phyloP scores from a whole-genome alignment of 257 asterid genomes.

The Solanum chaucha region DNA sequence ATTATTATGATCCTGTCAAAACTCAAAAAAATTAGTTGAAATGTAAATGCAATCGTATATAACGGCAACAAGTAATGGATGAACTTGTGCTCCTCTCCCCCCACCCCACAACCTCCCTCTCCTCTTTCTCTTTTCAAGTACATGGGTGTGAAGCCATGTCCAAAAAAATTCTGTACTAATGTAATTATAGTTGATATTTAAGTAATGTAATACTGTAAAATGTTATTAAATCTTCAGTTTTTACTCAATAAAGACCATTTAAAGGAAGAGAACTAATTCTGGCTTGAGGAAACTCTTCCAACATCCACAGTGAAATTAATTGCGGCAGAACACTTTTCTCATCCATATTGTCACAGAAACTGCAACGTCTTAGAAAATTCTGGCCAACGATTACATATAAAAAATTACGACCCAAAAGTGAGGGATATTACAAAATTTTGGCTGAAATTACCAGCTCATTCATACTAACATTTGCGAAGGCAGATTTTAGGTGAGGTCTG shows the following conservation, averaged over 20 bases:
- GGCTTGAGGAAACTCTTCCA: neutral
- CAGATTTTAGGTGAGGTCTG: neutral
- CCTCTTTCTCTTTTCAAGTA: neutral
- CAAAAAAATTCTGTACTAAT: neutral
- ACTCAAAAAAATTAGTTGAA: neutral
- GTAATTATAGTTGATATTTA: neutral
- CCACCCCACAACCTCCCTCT: neutral
- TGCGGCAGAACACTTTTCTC: neutral
- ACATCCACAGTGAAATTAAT: neutral
- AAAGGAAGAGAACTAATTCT: neutral
- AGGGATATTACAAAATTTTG: neutral
- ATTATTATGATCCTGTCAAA: neutral
- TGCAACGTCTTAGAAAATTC: neutral
- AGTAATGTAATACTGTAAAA: neutral
- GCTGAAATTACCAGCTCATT: neutral
- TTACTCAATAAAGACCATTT: neutral
- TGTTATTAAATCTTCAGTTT: neutral
- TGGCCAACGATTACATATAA: neutral
- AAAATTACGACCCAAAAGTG: neutral
- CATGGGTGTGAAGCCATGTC: neutral
- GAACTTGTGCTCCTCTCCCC: neutral
- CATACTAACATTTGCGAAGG: neutral
- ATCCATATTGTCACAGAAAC: neutral
- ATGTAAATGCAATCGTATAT: neutral
- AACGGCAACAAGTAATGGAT: neutral